These are phyloP conservation scores for Colletotrichum sp. DNA, from an alignment of 2,329 filamentous ascomycete genomes.

Conservation along the genomic window DNA sequence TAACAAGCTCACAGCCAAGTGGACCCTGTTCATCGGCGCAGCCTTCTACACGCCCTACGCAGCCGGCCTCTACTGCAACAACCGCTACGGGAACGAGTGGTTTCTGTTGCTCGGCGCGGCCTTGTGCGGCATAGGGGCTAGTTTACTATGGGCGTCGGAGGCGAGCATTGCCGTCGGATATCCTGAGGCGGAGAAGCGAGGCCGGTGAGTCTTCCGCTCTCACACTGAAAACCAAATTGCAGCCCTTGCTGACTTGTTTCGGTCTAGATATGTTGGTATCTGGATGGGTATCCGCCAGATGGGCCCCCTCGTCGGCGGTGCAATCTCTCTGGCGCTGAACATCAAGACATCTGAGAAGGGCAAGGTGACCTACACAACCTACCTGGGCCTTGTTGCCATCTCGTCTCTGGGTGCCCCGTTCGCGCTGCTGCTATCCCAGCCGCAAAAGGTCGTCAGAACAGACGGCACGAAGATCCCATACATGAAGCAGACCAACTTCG, in stretches of 20 bases:
- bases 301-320: slow-evolving; percentile 46
- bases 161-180: slow-evolving; percentile 58
- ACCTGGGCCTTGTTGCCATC: slow-evolving; percentile 50
- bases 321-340: slow-evolving; percentile 55
- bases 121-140: slow-evolving; percentile 42
- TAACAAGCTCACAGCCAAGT: slow-evolving; percentile 27
- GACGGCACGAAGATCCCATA: slow-evolving; percentile 42
- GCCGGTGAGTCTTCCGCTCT: slow-evolving; percentile 25
- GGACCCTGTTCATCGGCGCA: slow-evolving; percentile 43
- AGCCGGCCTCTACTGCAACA: slow-evolving; percentile 47
- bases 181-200: slow-evolving; percentile 68
- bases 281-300: slow-evolving; percentile 16
- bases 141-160: slow-evolving; percentile 39
- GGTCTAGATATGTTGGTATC: not conserved
- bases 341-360: slow-evolving; percentile 38
- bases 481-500: slow-evolving; percentile 8
- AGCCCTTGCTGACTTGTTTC: not conserved
- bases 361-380: slow-evolving; percentile 42
- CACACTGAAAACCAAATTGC: not conserved
- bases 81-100: slow-evolving; percentile 46
- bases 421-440: slow-evolving; percentile 46
- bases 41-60: slow-evolving; percentile 47
- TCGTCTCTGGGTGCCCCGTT: slow-evolving; percentile 49
- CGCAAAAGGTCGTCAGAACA: slow-evolving; percentile 46
- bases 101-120: slow-evolving; percentile 46